phyloP scores from a whole-genome alignment of 23 red algal genomes.

The Gracilaria caudata region DNA sequence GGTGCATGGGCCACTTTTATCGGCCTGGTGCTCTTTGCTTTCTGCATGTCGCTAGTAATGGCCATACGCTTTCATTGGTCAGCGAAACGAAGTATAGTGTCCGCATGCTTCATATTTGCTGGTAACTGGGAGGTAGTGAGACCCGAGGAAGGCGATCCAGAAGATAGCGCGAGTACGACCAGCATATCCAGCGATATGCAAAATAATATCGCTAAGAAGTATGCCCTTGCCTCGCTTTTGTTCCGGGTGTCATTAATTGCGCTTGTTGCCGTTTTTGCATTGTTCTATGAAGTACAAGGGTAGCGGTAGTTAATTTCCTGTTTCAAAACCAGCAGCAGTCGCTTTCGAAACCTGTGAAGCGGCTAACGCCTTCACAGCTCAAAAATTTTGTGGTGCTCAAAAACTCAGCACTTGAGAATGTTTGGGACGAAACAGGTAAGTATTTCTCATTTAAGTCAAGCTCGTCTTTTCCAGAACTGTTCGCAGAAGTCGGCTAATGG shows the following conservation, averaged over 20 bases:
- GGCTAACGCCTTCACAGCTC: not conserved
- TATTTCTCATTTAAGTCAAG: not conserved
- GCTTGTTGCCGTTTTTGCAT: slow-evolving; percentile 31
- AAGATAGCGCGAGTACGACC: not conserved
- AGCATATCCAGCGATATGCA: not conserved
- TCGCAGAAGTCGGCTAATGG: too few species aligned
- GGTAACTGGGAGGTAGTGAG: slow-evolving; percentile 34
- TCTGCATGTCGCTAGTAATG: slow-evolving; percentile 27
- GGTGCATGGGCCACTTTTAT: slow-evolving; percentile 41
- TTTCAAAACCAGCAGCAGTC: slow-evolving; percentile 29
- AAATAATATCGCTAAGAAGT: slow-evolving; percentile 17
- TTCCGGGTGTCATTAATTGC: slow-evolving; percentile 30
- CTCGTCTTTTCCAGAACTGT: not conserved
- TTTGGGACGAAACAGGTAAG: slow-evolving; percentile 32
- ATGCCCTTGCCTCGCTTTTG: slow-evolving; percentile 17
- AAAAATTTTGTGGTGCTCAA: slow-evolving; percentile 23
- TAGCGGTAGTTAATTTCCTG: slow-evolving; percentile 51
- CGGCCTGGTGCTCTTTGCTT: slow-evolving; percentile 12
- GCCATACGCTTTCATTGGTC: slow-evolving; percentile 36
- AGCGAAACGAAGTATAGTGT: slow-evolving; percentile 12
- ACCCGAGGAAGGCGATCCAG: not conserved
- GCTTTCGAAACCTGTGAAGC: slow-evolving; percentile 19
- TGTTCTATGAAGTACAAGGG: slow-evolving; percentile 67
- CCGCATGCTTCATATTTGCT: slow-evolving; percentile 51
- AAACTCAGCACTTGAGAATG: slow-evolving; percentile 46